Evolutionary conservation across 768 basidiomycete genomes (phyloP), one percentile per base, ranked within the genome.

Genomic region (Nevesoporus exiguus): DNA sequence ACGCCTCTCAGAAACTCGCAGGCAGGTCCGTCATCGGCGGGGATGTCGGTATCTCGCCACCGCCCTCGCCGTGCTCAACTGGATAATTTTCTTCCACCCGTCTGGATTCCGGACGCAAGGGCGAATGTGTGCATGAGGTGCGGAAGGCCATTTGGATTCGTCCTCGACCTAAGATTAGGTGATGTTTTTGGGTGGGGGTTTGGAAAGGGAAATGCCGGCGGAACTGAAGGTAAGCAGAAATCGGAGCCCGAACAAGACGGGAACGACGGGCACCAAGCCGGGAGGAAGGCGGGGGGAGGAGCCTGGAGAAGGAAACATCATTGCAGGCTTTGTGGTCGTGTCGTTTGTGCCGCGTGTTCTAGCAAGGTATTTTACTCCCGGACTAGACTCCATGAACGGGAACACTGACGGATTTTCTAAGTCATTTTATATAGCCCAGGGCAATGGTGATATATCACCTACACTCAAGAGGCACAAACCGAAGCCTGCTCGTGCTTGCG

Each of bases 91-190:
- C 83, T 93, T 1, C 93, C 94, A 5, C 88, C 94, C 0, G 81
- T 96, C 24, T 97, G 94, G 94, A 85, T 95, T 29, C 92, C 94
- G 0, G 92, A 97, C 64, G 80, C 83, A 55, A 89, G 81, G 68
- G 86, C 90, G n/a, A 80, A 81, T 50, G 76, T 78, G 21, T 97
- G 94, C 66, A 93, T 93, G 92, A 77, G 88, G 10, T 97, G 94
- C 63, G 83, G 83, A 6, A 73, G 80, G 39, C 66, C 78, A 42
- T 95, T 94, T 69, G 86, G 88, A 7, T 88, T 70, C 39, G 70
- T 54, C 31, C 54, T 68, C 21, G 67, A 68, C 45, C 22, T 68
- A 37, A 61, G 46, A 39, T 33, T 69, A n/a, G 54, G 50, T 15
- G 65, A 67, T 7, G 58, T 68, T 25, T 68, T 68, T 21, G 65